Percentiles rank a stretch among this genome's conserved stretches.
Conservation (phyloP, 2,329 filamentous ascomycete genomes). For the Colletotrichum gigasporum region DNA sequence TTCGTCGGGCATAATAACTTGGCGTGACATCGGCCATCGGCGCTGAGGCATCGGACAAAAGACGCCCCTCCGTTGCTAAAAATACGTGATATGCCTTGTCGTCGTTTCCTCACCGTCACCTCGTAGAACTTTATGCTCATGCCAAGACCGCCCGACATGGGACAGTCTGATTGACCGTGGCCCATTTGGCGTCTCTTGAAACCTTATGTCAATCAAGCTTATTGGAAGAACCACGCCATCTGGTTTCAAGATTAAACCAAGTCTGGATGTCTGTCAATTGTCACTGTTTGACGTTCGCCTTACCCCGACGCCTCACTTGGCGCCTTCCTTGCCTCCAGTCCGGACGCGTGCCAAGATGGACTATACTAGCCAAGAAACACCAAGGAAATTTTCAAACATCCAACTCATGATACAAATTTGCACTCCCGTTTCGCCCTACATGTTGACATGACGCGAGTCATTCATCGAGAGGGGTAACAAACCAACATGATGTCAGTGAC, state of each 20-base stretch:
- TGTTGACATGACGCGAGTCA: no score
- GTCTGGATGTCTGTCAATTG: no score
- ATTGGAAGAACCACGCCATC: not conserved
- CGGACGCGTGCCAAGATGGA: no score
- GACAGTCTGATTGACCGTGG: not conserved
- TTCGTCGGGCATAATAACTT: not conserved
- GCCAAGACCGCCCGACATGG: slow-evolving; percentile 10
- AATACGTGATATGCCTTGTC: not conserved
- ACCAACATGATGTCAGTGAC: no score
- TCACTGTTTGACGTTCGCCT: no score
- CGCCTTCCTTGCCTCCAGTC: no score
- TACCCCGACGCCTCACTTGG: no score
- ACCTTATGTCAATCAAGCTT: slow-evolving; percentile 3
- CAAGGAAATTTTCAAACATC: not conserved
- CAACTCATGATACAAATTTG: no score
- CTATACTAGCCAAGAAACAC: no score
- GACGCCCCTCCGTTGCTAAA: not conserved
- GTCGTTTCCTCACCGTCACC: not conserved
- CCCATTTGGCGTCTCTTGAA: not conserved
- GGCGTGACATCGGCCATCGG: not conserved
- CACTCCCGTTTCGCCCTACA: no score
- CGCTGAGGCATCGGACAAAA: not conserved
- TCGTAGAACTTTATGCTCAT: not conserved
- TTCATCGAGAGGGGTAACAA: no score
- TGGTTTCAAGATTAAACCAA: not conserved